These are phyloP conservation scores for Torrubiellomyces zombiae DNA, from an alignment of 2,329 filamentous ascomycete species.

Conservation along the genomic window DNA sequence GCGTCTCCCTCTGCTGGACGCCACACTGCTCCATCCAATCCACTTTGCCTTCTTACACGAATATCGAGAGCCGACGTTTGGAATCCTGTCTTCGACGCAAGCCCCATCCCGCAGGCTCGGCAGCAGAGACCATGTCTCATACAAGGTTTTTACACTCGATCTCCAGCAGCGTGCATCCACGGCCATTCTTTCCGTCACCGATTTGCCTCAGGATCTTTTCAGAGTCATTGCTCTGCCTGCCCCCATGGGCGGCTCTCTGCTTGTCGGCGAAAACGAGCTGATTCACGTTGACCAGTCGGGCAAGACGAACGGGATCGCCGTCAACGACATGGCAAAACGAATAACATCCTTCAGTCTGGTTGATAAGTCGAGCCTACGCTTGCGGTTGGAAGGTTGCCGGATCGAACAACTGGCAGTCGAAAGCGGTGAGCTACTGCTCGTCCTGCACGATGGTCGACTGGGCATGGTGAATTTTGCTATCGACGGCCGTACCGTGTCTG, in stretches of 20 bases:
- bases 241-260: constrained; percentile 74
- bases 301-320: constrained; percentile 78
- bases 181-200: constrained; percentile 70
- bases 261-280: constrained; percentile 77
- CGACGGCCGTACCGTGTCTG: constrained; percentile 82
- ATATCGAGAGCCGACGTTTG: constrained; percentile 94
- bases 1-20: constrained; percentile 75
- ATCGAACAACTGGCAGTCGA: constrained; percentile 63
- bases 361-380: constrained; percentile 66
- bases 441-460: constrained; percentile 59
- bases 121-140: constrained; percentile 70
- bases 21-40: constrained; percentile 71
- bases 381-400: constrained; percentile 67
- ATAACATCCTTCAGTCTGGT: constrained; percentile 69
- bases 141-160: constrained; percentile 90
- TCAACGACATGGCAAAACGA: constrained; percentile 78
- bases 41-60: constrained; percentile 89
- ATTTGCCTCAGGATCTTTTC: constrained; percentile 75
- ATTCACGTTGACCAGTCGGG: constrained; percentile 94
- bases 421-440: constrained; percentile 68
- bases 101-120: constrained; percentile 63
- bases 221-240: constrained; percentile 67
- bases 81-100: constrained; percentile 67
- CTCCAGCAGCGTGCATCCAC: constrained; percentile 87
- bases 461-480: constrained; percentile 67